Conservation (phyloP, 2,329 filamentous ascomycete species). For the Penicillium sp. region DNA sequence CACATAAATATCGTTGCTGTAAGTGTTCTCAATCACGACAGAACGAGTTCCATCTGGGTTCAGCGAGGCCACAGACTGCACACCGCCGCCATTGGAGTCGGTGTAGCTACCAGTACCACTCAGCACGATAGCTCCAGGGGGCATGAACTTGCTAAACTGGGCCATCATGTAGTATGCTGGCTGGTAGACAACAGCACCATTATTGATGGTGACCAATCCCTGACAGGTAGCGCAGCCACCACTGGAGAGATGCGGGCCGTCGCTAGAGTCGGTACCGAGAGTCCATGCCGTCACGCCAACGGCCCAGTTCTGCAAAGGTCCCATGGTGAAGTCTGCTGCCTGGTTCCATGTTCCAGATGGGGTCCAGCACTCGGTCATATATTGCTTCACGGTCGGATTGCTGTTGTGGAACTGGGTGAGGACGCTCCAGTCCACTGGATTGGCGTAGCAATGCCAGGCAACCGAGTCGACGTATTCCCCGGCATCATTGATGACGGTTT, state of each 20-base stretch:
- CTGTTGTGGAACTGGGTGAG: slow-evolving; percentile 33
- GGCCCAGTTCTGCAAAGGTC: slow-evolving; percentile 31
- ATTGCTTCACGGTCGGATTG: slow-evolving; percentile 34
- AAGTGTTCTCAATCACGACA: slow-evolving; percentile 49
- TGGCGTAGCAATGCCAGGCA: slow-evolving; percentile 41
- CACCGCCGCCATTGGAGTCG: slow-evolving; percentile 33
- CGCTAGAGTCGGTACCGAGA: slow-evolving; percentile 25
- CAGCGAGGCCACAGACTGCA: slow-evolving; percentile 46
- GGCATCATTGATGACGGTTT: slow-evolving; percentile 31
- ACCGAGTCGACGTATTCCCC: slow-evolving; percentile 28
- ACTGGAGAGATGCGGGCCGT: slow-evolving; percentile 27
- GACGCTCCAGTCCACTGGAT: slow-evolving; percentile 33
- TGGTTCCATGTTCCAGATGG: slow-evolving; percentile 26
- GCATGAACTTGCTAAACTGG: slow-evolving; percentile 50
- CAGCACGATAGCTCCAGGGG: slow-evolving; percentile 44
- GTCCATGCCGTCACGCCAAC: slow-evolving; percentile 31
- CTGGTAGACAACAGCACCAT: slow-evolving; percentile 44
- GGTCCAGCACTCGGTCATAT: slow-evolving; percentile 42
- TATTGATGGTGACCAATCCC: slow-evolving; percentile 27
- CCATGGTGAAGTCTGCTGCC: slow-evolving; percentile 28
- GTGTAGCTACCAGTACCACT: slow-evolving; percentile 45
- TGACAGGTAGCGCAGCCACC: slow-evolving; percentile 28
- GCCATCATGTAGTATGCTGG: slow-evolving; percentile 54
- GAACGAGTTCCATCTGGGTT: slow-evolving; percentile 47
- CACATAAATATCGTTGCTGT: slow-evolving; percentile 46